Conservation (phyloP, 306 rosid genomes). For the Arachis stenosperma region DNA sequence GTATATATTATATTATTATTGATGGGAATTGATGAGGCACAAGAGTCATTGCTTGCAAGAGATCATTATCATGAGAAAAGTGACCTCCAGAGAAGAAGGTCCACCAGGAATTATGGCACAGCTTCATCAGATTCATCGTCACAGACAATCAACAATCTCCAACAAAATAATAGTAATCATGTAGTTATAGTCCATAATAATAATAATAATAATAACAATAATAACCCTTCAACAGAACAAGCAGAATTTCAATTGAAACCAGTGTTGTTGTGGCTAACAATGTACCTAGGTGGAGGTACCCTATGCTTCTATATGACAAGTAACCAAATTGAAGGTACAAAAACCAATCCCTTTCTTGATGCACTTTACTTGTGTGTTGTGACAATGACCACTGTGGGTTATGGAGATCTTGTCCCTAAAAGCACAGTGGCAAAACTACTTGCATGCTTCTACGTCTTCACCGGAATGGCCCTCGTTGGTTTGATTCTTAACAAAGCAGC, state of each 20-base stretch:
- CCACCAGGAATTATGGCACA: background rate
- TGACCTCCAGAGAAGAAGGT: slow-evolving; percentile 54
- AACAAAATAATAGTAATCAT: slow-evolving; percentile 25
- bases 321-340: slow-evolving; percentile 59
- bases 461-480: slow-evolving; percentile 72
- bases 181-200: background rate
- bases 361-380: slow-evolving; percentile 83
- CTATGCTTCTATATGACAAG: slow-evolving; percentile 66
- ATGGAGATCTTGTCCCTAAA: slow-evolving; percentile 85
- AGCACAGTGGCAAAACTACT: slow-evolving; percentile 66
- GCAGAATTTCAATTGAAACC: slow-evolving; percentile 52
- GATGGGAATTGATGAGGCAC: slow-evolving; percentile 63
- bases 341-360: slow-evolving; percentile 71
- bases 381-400: slow-evolving; percentile 90
- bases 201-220: slow-evolving; percentile 5
- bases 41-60: slow-evolving; percentile 55
- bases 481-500: slow-evolving; percentile 75
- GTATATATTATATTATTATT: background rate
- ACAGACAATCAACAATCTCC: slow-evolving; percentile 33
- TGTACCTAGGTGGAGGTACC: slow-evolving; percentile 71
- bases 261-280: slow-evolving; percentile 47
- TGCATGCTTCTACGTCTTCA: slow-evolving; percentile 76
- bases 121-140: background rate
- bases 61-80: slow-evolving; percentile 51
- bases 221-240: slow-evolving; percentile 28